A percentile compares a stretch with the other conserved stretches of the same genome.
Conservation (phyloP, 768 basidiomycete genomes). For the Tylopilus sp. region DNA sequence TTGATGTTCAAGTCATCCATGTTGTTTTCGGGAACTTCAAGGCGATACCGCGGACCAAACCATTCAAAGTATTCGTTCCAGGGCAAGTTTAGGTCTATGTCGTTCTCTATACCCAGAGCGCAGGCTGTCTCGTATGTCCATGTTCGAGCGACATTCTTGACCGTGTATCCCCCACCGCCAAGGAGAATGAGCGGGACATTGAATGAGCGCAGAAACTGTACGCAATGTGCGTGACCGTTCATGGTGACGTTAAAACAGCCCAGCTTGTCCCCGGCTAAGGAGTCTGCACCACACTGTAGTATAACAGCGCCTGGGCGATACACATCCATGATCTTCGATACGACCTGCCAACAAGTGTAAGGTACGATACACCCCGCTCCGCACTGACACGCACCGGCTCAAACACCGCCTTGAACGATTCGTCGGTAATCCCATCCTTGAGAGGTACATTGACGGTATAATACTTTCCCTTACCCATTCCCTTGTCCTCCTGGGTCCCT, state of each 20-base stretch:
- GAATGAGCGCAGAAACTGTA: constrained; percentile 78
- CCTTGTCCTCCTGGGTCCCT: constrained; percentile 79
- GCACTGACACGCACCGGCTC: constrained; percentile 64
- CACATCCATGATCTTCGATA: constrained; percentile 82
- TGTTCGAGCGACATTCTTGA: constrained; percentile 90
- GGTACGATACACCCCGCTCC: background rate
- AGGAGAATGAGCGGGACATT: constrained; percentile 87
- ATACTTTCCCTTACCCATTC: constrained; percentile 77
- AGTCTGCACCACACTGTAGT: constrained; percentile 95
- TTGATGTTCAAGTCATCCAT: constrained; percentile 91
- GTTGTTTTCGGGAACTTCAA: constrained; percentile 89
- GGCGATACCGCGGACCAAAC: constrained; percentile 92
- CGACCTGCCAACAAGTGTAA: constrained; percentile 50
- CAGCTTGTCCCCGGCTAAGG: constrained; percentile 90
- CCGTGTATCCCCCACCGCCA: constrained; percentile 96
- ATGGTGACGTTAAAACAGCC: constrained; percentile 96
- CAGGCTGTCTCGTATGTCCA: constrained; percentile 99
- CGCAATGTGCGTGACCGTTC: constrained; percentile 91
- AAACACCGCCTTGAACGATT: constrained; percentile 83
- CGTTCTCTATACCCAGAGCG: constrained; percentile 81
- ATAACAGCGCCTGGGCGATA: constrained; percentile 85
- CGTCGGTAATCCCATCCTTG: constrained; percentile 92
- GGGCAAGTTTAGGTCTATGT: constrained; percentile 73
- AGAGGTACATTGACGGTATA: constrained; percentile 93
- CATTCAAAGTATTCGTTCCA: constrained; percentile 95